These are phyloP conservation scores for Chrysoporthe deuterocubensis DNA, from an alignment of 2,329 filamentous ascomycete species.

Conservation along the genomic window DNA sequence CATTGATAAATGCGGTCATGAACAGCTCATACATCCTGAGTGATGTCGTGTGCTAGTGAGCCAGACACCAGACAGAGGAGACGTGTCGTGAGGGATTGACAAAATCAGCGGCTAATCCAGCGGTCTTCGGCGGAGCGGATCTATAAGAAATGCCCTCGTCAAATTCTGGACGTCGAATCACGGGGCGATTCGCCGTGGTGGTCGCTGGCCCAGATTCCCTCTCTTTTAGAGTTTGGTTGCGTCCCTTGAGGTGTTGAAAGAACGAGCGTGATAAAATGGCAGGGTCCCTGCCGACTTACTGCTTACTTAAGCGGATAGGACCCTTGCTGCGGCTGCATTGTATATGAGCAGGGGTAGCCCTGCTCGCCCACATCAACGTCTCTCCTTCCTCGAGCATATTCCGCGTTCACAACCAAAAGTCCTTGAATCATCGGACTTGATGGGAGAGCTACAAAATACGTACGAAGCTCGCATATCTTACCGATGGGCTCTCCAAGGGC, in stretches of 20 bases:
- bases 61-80: background rate
- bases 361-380: background rate
- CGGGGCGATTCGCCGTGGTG: too few relatives aligned
- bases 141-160: background rate
- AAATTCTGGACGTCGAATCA: background rate
- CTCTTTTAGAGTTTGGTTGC: background rate
- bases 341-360: background rate
- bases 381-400: too few relatives aligned
- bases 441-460: too few relatives aligned
- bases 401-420: too few relatives aligned
- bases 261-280: background rate
- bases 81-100: too few relatives aligned
- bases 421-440: too few relatives aligned
- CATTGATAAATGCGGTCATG: constrained; percentile 56
- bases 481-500: too few relatives aligned
- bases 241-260: background rate
- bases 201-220: background rate
- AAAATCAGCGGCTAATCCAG: background rate
- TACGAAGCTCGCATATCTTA: too few relatives aligned
- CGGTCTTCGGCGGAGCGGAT: background rate
- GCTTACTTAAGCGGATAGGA: background rate
- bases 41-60: background rate
- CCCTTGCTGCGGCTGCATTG: background rate
- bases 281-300: background rate
- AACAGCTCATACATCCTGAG: constrained; percentile 63